Conservation (phyloP, 169 alveolate genomes). For the Theileria annulata region DNA sequence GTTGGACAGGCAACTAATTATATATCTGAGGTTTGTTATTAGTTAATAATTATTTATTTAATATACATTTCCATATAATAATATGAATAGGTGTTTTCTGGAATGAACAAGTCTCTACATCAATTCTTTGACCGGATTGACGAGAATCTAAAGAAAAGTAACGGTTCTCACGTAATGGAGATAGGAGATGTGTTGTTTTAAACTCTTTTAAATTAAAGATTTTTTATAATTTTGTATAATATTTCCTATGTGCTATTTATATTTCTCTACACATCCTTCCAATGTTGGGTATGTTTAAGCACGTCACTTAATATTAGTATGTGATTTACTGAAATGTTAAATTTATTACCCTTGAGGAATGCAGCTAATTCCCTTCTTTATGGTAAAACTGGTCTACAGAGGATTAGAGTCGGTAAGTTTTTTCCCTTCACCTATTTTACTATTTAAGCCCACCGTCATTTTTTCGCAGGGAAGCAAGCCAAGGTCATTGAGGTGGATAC, state of each 20-base stretch:
- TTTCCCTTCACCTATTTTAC: neutral
- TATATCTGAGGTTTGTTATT: neutral
- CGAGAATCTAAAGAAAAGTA: constrained; percentile 27
- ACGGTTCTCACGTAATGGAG: constrained; percentile 45
- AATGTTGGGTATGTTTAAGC: neutral
- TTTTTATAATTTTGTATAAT: constrained; percentile 4
- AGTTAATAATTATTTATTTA: neutral
- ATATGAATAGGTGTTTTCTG: neutral
- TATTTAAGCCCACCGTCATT: neutral
- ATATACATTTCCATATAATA: neutral
- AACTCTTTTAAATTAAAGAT: neutral
- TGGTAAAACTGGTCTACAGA: constrained; percentile 66
- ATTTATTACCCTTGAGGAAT: constrained; percentile 57
- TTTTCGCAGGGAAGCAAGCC: constrained; percentile 34
- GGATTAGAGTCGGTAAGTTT: constrained; percentile 60
- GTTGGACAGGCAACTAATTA: neutral
- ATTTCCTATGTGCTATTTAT: neutral
- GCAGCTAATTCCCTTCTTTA: constrained; percentile 61
- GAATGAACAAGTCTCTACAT: constrained; percentile 22
- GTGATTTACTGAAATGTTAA: constrained; percentile 37
- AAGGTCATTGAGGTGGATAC: constrained; percentile 58
- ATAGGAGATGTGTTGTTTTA: constrained; percentile 48
- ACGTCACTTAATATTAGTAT: neutral
- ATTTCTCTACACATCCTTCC: constrained; percentile 11
- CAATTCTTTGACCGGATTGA: constrained; percentile 55